Percentiles rank a stretch among this genome's conserved stretches.
Evolutionary conservation across 805 yeast species (phyloP).

Genomic region (Starmerella vitae): DNA sequence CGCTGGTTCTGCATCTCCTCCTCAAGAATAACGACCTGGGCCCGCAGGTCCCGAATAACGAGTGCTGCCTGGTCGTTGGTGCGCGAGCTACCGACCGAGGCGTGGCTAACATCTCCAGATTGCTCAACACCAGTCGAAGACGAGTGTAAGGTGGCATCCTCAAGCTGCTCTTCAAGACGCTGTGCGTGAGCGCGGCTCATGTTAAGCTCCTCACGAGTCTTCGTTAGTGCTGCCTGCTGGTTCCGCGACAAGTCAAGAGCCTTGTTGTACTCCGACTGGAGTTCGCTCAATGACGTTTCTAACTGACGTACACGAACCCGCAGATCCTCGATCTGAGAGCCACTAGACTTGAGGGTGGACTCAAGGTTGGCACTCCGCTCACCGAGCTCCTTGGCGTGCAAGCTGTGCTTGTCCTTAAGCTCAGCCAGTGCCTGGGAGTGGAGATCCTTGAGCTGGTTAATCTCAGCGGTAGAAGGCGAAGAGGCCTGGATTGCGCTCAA

Average conservation of each 20-base stretch:
- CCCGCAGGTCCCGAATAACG: conserved; percentile 69
- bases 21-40: conserved; percentile 63
- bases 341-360: conserved; percentile 3
- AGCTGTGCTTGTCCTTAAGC: conserved; percentile 13
- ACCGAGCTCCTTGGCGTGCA: conserved; percentile 15
- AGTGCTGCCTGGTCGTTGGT: conserved; percentile 46
- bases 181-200: conserved; percentile 44
- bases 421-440: conserved; percentile 8
- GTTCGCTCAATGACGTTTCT: conserved; percentile 26
- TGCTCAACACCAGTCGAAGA: conserved; percentile 7
- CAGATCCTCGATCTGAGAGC: conserved; percentile 8
- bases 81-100: conserved; percentile 19
- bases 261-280: conserved; percentile 57
- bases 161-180: conserved; percentile 49
- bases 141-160: conserved; percentile 44
- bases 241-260: conserved; percentile 60
- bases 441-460: conserved; percentile 16
- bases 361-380: conserved; percentile 7
- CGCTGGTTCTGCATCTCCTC: conserved; percentile 70
- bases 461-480: conserved; percentile 18
- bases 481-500: conserved; percentile 18
- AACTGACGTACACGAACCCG: conserved; percentile 31
- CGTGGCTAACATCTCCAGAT: conserved; percentile 25
- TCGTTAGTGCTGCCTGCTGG: conserved; percentile 57
- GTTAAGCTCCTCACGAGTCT: conserved; percentile 59